Conservation (phyloP, 2,329 filamentous ascomycete species). For the Penicillium sp. region DNA sequence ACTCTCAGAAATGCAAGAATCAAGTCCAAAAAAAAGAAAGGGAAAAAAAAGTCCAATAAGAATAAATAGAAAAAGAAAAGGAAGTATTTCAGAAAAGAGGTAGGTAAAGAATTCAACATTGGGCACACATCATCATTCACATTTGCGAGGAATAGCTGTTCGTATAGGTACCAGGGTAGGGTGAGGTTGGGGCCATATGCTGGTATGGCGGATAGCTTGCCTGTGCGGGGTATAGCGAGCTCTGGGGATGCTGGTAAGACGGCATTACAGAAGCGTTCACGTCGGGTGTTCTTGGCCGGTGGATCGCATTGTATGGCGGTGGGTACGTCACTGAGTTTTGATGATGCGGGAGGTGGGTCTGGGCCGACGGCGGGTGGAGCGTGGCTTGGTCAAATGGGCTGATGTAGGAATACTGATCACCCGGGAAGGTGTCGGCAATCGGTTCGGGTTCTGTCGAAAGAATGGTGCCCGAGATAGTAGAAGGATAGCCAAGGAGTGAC, state of each 20-base stretch:
- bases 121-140: constrained; percentile 10
- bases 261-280: constrained; percentile 21
- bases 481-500: constrained; percentile 17
- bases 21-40: constrained; percentile 4
- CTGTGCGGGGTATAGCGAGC: constrained; percentile 14
- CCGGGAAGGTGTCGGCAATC: constrained; percentile 19
- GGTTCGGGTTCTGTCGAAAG: constrained; percentile 31
- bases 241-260: constrained; percentile 18
- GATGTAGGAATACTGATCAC: constrained; percentile 18
- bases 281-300: constrained; percentile 22
- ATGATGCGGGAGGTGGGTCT: constrained; percentile 30
- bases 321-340: constrained; percentile 36
- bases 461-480: constrained; percentile 26
- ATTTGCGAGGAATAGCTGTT: constrained; percentile 21
- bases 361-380: constrained; percentile 16
- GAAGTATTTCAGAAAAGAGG: background rate
- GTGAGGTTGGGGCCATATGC: constrained; percentile 15
- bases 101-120: background rate
- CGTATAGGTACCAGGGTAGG: constrained; percentile 22
- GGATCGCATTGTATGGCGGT: constrained; percentile 32
- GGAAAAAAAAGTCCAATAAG: background rate
- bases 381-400: constrained; percentile 17
- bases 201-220: constrained; percentile 17
- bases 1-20: constrained; percentile 9
- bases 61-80: constrained; percentile 4